Percentiles rank a stretch among this genome's conserved stretches.
Conservation (phyloP, 2,329 filamentous ascomycete species). For the Neonectria punicea region DNA sequence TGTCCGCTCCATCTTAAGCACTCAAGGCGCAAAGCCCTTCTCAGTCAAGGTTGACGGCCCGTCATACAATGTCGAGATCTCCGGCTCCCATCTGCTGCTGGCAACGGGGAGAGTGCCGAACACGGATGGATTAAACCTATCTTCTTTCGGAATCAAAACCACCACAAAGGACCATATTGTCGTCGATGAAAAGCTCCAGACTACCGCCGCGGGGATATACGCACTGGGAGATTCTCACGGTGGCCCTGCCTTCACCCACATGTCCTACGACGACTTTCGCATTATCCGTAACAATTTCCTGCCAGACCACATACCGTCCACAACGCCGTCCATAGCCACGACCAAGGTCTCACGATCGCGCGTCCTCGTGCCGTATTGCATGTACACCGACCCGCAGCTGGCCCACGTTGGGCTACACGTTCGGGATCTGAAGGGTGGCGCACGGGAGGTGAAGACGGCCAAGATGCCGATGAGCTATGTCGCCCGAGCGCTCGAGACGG, state of each 20-base stretch:
- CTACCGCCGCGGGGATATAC: constrained; percentile 54
- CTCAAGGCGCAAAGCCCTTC: constrained; percentile 26
- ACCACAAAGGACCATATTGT: constrained; percentile 55
- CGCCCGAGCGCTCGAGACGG: constrained; percentile 61
- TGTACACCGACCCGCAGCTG: constrained; percentile 65
- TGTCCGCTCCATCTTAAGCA: constrained; percentile 41
- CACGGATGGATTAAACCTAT: constrained; percentile 57
- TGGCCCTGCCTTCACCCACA: constrained; percentile 64
- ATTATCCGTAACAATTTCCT: constrained; percentile 60
- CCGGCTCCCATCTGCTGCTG: constrained; percentile 60
- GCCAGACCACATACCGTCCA: constrained; percentile 35
- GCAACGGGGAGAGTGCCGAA: constrained; percentile 62
- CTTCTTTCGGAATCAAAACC: constrained; percentile 52
- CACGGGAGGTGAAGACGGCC: constrained; percentile 53
- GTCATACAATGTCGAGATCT: constrained; percentile 39
- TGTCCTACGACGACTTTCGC: constrained; percentile 66
- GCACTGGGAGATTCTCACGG: constrained; percentile 64
- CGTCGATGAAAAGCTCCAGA: constrained; percentile 57
- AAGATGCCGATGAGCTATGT: constrained; percentile 64
- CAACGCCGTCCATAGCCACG: constrained; percentile 41
- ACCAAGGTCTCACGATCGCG: constrained; percentile 42
- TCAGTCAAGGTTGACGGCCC: constrained; percentile 34
- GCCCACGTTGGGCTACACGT: constrained; percentile 62
- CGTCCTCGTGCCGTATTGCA: constrained; percentile 57
- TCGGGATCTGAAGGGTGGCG: constrained; percentile 45